Percentiles rank a stretch among this genome's conserved stretches.
These are phyloP conservation scores for Malus hybrid DNA, from an alignment of 331 rosid species.

Conservation along the genomic window DNA sequence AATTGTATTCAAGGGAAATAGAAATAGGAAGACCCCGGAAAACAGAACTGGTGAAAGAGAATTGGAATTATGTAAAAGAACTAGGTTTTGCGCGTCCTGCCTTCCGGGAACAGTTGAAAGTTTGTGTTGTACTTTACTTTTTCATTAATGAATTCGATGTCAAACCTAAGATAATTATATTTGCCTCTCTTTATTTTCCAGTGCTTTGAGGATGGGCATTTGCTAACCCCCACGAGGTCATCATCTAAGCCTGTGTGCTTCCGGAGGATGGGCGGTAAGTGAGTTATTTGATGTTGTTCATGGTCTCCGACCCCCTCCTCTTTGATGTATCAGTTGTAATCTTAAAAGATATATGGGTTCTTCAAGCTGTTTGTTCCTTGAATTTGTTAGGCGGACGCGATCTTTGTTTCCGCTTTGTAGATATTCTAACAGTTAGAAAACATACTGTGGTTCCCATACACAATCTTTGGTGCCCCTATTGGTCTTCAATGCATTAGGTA, in stretches of 20 bases:
- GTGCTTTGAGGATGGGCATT: constrained; percentile 34
- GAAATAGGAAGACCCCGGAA: neutral
- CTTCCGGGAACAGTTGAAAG: neutral
- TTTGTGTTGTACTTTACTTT: neutral
- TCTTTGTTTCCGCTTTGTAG: constrained; percentile 32
- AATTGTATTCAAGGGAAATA: neutral
- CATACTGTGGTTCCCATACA: constrained; percentile 31
- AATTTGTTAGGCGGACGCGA: constrained; percentile 35
- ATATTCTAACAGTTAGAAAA: constrained; percentile 32
- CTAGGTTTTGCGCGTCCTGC: neutral
- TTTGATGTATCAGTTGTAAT: constrained; percentile 23
- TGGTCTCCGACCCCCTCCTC: constrained; percentile 36
- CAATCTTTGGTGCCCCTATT: constrained; percentile 26
- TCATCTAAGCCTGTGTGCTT: constrained; percentile 29
- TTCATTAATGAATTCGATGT: neutral
- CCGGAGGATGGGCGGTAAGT: constrained; percentile 47
- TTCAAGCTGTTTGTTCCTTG: constrained; percentile 23
- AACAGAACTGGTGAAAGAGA: neutral
- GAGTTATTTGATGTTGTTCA: constrained; percentile 39
- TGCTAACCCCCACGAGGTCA: constrained; percentile 26
- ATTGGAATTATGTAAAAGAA: neutral
- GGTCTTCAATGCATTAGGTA: constrained; percentile 25
- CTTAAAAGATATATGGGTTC: constrained; percentile 22
- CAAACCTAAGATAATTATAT: neutral
- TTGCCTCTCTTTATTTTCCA: constrained; percentile 23